Percentiles rank a stretch among this genome's conserved stretches.
phyloP scores from a whole-genome alignment of 257 asterid genomes.

The Schizonepeta tenuifolia region DNA sequence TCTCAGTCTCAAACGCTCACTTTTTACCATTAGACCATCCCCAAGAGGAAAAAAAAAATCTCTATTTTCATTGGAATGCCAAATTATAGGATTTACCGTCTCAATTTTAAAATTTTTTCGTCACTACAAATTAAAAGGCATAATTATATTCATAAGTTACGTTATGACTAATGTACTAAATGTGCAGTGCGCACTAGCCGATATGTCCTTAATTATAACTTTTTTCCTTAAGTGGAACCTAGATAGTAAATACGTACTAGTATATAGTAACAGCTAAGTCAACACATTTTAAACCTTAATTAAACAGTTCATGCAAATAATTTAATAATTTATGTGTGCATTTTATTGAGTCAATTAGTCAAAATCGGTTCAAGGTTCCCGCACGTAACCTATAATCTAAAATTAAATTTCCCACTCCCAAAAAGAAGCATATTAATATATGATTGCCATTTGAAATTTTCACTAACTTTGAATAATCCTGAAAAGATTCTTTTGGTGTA shows the following conservation, averaged over 20 bases:
- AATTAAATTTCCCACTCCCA: background rate
- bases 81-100: background rate
- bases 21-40: too few relatives aligned
- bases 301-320: background rate
- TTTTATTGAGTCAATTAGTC: slow-evolving; percentile 24
- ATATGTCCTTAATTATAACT: background rate
- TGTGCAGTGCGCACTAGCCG: background rate
- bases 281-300: slow-evolving; percentile 16
- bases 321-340: slow-evolving; percentile 2
- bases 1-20: too few relatives aligned
- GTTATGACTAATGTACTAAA: background rate
- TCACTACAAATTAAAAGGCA: background rate
- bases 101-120: background rate
- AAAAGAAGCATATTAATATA: background rate
- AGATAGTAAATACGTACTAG: too few relatives aligned
- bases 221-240: slow-evolving; percentile 5
- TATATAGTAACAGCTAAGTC: slow-evolving; percentile 20
- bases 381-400: background rate
- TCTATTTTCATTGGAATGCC: too few relatives aligned
- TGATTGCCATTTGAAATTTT: background rate
- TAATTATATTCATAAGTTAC: background rate
- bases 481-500: background rate
- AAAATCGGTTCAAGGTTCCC: slow-evolving; percentile 2
- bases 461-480: slow-evolving; percentile 9
- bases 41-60: too few relatives aligned